phyloP scores from a whole-genome alignment of 2,329 filamentous ascomycete genomes.

The Albifimbria verrucaria region DNA sequence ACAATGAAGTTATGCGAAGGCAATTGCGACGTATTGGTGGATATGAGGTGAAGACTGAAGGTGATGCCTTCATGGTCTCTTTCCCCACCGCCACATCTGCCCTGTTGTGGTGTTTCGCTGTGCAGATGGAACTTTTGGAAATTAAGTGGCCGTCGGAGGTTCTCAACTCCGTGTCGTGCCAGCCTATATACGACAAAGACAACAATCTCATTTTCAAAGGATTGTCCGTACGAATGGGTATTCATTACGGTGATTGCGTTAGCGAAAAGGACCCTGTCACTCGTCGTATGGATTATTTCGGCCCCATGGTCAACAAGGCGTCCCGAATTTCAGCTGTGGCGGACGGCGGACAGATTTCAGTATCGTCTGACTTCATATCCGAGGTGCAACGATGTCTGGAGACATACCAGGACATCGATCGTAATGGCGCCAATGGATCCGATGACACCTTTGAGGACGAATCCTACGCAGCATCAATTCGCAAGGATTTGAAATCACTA shows the following conservation, averaged over 20 bases:
- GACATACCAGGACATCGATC: slow-evolving; percentile 81
- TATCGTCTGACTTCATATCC: slow-evolving; percentile 94
- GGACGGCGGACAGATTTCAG: slow-evolving; percentile 94
- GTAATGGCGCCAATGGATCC: slow-evolving; percentile 62
- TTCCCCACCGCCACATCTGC: slow-evolving; percentile 96
- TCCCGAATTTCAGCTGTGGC: slow-evolving; percentile 91
- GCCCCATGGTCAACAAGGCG: slow-evolving; percentile 97
- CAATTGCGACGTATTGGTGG: slow-evolving; percentile 91
- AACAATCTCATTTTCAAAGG: slow-evolving; percentile 89
- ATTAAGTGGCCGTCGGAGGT: slow-evolving; percentile 94
- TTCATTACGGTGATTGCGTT: slow-evolving; percentile 92
- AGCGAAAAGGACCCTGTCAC: slow-evolving; percentile 96
- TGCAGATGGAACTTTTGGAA: slow-evolving; percentile 83
- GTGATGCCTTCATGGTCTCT: slow-evolving; percentile 98
- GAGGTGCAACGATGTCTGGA: slow-evolving; percentile 91
- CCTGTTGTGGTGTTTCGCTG: slow-evolving; percentile 92
- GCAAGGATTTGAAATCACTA: slow-evolving; percentile 81
- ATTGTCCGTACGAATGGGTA: slow-evolving; percentile 93
- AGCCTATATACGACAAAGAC: slow-evolving; percentile 78
- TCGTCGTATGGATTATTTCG: slow-evolving; percentile 98
- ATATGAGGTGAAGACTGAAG: slow-evolving; percentile 99
- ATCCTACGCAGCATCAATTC: slow-evolving; percentile 69
- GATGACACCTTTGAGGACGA: slow-evolving; percentile 73
- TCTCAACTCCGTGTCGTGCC: slow-evolving; percentile 78
- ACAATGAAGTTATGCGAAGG: slow-evolving; percentile 94